phyloP scores from a whole-genome alignment of 139 green algal species.

The Marvania coccoides region DNA sequence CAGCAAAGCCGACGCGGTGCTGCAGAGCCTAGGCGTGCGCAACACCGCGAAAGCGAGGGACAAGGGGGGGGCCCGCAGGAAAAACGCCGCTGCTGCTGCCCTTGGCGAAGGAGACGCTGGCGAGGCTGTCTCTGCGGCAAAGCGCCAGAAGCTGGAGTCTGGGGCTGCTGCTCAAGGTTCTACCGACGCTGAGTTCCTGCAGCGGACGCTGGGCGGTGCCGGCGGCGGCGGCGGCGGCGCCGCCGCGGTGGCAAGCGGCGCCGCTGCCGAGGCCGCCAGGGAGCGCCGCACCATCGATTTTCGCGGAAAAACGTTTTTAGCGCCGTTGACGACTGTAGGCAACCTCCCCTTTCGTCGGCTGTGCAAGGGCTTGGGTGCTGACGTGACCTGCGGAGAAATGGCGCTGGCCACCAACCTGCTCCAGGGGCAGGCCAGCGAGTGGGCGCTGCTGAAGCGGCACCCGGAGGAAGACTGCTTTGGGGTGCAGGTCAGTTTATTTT shows the following conservation, averaged over 20 bases:
- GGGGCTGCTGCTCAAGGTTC: not conserved
- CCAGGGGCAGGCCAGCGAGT: conserved; percentile 83
- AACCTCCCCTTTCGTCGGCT: conserved; percentile 94
- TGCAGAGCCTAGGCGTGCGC: conserved; percentile 40
- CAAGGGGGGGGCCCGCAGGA: not conserved
- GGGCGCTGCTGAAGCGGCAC: conserved; percentile 93
- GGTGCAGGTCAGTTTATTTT: conserved; percentile 73
- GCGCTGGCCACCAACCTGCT: conserved; percentile 91
- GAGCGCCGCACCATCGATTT: conserved; percentile 71
- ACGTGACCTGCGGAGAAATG: conserved; percentile 96
- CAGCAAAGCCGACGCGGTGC: conserved; percentile 40
- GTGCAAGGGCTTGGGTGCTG: conserved; percentile 80
- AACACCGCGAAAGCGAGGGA: not conserved
- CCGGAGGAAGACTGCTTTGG: conserved; percentile 89
- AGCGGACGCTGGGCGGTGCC: not conserved
- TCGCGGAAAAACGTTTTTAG: conserved; percentile 81
- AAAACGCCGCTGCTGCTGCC: not conserved
- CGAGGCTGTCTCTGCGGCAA: too few relatives aligned
- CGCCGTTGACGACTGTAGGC: conserved; percentile 93
- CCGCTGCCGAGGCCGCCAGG: not conserved
- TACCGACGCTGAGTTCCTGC: not conserved
- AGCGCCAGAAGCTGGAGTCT: not conserved
- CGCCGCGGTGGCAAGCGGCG: not conserved
- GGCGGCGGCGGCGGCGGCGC: not conserved
- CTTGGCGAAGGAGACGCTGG: not conserved